phyloP scores from a whole-genome alignment of 495 filamentous ascomycete genomes.

The Penicillium daleae region DNA sequence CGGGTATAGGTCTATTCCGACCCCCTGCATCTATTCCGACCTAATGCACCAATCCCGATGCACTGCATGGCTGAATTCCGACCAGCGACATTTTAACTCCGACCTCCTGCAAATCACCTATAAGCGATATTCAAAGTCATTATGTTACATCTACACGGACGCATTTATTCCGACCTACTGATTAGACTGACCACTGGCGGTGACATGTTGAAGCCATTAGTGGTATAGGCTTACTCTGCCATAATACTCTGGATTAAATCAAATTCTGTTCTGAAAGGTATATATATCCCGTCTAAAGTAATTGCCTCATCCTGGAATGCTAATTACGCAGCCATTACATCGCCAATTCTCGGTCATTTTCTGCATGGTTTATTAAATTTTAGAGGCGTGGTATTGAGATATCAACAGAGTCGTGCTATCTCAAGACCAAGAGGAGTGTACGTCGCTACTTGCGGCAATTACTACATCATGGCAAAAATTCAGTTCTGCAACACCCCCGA shows the following conservation, averaged over 20 bases:
- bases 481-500: neutral
- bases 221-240: no score
- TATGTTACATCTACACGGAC: neutral
- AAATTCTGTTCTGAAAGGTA: no score
- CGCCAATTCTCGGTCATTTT: neutral
- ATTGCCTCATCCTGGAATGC: no score
- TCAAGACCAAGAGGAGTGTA: neutral
- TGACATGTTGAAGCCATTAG: no score
- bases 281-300: no score
- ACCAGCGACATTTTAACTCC: neutral
- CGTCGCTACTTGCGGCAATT: neutral
- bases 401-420: neutral
- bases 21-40: neutral
- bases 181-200: no score
- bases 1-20: conserved; percentile 5
- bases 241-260: no score
- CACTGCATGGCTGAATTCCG: neutral
- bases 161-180: neutral
- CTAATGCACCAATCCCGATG: neutral
- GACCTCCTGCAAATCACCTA: neutral
- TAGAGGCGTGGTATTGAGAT: neutral
- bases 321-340: no score
- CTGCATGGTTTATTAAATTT: neutral
- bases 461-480: neutral
- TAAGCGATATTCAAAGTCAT: neutral